These are phyloP conservation scores for Ceratobasidium sp. DNA, from an alignment of 1,284 basidiomycete species.

Conservation along the genomic window DNA sequence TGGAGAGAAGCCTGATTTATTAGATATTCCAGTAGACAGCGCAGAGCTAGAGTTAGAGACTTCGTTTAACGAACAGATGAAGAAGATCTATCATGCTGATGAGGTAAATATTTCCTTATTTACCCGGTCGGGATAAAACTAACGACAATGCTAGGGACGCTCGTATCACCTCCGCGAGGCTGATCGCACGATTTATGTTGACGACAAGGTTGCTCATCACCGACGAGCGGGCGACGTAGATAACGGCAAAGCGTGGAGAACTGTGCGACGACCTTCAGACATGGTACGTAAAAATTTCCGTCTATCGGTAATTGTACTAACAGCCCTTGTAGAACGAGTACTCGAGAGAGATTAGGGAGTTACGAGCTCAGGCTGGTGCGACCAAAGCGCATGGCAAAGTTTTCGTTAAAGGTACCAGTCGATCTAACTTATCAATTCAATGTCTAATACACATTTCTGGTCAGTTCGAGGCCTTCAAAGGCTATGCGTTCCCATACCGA, in stretches of 20 bases:
- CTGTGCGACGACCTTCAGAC: constrained; percentile 89
- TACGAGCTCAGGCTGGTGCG: constrained; percentile 78
- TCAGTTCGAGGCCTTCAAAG: constrained; percentile 84
- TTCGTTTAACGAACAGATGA: constrained; percentile 49
- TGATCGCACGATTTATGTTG: constrained; percentile 80
- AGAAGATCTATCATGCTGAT: constrained; percentile 63
- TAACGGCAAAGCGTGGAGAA: constrained; percentile 87
- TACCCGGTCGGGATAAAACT: constrained; percentile 22
- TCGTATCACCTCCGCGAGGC: constrained; percentile 78
- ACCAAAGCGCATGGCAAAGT: constrained; percentile 91
- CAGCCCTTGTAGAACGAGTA: constrained; percentile 81
- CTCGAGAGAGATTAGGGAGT: constrained; percentile 86
- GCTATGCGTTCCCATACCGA: constrained; percentile 80
- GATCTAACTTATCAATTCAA: no score
- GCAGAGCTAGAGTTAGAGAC: constrained; percentile 48
- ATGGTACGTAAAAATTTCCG: constrained; percentile 71
- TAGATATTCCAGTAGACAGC: constrained; percentile 42
- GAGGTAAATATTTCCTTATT: constrained; percentile 52
- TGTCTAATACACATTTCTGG: constrained; percentile 25
- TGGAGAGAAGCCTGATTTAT: constrained; percentile 34
- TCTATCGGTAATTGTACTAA: constrained; percentile 13
- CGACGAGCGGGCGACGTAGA: constrained; percentile 83
- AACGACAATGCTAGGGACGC: constrained; percentile 54
- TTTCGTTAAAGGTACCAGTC: constrained; percentile 84
- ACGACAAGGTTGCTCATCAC: constrained; percentile 76